A percentile compares a stretch with the other conserved stretches of the same genome.
phyloP scores from a whole-genome alignment of 2,329 filamentous ascomycete genomes.

The Diaporthe sp. region DNA sequence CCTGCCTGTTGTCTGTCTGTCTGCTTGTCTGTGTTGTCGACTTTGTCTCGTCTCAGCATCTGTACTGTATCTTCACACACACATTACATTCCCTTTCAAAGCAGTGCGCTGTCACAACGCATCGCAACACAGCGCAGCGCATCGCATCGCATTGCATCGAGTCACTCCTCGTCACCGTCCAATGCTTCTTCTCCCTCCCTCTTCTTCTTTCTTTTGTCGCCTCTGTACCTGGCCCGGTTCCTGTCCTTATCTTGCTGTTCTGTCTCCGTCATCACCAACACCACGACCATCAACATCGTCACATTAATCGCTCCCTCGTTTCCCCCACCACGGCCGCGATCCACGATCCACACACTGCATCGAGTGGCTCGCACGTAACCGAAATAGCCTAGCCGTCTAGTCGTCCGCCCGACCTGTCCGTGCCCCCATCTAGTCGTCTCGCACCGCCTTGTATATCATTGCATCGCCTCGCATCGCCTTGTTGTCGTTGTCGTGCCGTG shows the following conservation, averaged over 20 bases:
- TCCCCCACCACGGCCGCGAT: neutral
- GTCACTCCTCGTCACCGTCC: slow-evolving; percentile 12
- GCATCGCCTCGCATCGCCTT: neutral
- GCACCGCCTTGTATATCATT: slow-evolving; percentile 6
- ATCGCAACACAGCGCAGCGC: neutral
- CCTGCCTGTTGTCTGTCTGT: neutral
- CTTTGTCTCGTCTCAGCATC: slow-evolving; percentile 12
- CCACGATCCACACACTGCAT: neutral
- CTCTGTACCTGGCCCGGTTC: slow-evolving; percentile 3
- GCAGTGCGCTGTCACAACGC: slow-evolving; percentile 3
- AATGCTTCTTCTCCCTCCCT: neutral
- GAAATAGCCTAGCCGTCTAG: slow-evolving; percentile 14
- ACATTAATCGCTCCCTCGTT: slow-evolving; percentile 7
- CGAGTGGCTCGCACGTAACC: slow-evolving; percentile 23
- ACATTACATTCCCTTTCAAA: too few relatives aligned
- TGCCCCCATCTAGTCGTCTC: slow-evolving; percentile 20
- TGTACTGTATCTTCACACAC: neutral
- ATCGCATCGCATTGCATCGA: slow-evolving; percentile 10
- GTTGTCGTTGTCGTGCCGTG: neutral
- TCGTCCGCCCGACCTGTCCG: neutral
- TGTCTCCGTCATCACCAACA: neutral
- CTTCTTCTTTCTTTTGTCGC: slow-evolving; percentile 24
- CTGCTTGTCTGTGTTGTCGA: neutral
- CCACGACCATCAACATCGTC: neutral
- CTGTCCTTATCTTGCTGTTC: neutral